These are phyloP conservation scores for Geotrichum citri-aurantii DNA, from an alignment of 1,139 yeast species.

Conservation along the genomic window DNA sequence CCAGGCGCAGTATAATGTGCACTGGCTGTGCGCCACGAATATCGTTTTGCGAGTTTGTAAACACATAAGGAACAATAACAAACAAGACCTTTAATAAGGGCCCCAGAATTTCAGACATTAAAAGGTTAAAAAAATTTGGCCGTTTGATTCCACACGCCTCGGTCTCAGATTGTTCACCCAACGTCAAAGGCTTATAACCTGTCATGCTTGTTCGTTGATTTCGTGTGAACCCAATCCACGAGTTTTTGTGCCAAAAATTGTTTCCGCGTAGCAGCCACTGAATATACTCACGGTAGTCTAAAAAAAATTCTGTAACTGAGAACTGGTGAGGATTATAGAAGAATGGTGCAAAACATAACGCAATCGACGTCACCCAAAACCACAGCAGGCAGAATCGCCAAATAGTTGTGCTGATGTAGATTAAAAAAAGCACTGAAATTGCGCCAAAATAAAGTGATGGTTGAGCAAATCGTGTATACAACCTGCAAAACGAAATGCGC, in stretches of 20 bases:
- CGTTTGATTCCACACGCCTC: conserved; percentile 33
- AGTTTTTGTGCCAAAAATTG: conserved; percentile 42
- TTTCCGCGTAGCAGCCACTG: conserved; percentile 70
- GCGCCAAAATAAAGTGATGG: conserved; percentile 65
- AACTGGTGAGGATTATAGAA: conserved; percentile 86
- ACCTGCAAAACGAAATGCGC: conserved; percentile 51
- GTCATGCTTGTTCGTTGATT: conserved; percentile 54
- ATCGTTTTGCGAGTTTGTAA: conserved; percentile 67
- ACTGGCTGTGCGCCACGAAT: conserved; percentile 45
- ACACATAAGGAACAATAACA: conserved; percentile 56
- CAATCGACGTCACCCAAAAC: conserved; percentile 74
- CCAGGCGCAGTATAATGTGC: conserved; percentile 50
- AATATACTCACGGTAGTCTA: conserved; percentile 62
- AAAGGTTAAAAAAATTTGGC: conserved; percentile 47
- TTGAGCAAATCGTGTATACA: conserved; percentile 61
- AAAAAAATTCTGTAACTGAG: conserved; percentile 57
- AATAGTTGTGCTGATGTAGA: conserved; percentile 60
- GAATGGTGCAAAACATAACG: conserved; percentile 73
- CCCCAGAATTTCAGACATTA: conserved; percentile 48
- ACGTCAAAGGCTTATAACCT: conserved; percentile 50
- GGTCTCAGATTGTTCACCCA: conserved; percentile 21
- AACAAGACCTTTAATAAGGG: conserved; percentile 44
- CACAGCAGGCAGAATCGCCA: conserved; percentile 76
- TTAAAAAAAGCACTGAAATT: conserved; percentile 48
- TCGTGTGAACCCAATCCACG: conserved; percentile 61